These are phyloP conservation scores for Nicotiana knightiana DNA, from an alignment of 257 asterid genomes.

Conservation along the genomic window DNA sequence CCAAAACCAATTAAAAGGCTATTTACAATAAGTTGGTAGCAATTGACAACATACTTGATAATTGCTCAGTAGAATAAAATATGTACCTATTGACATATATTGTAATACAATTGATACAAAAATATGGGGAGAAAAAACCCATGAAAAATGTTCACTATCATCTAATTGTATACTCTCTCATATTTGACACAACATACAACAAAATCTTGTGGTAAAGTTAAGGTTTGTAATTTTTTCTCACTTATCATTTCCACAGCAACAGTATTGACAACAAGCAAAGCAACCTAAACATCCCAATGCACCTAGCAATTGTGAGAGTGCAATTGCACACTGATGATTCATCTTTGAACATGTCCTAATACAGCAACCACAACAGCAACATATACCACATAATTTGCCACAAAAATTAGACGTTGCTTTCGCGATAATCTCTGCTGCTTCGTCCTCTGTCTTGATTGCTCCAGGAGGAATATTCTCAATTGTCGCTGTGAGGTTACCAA, in stretches of 20 bases:
- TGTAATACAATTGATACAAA: background rate
- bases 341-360: slow-evolving; percentile 49
- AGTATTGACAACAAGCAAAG: slow-evolving; percentile 44
- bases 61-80: background rate
- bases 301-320: slow-evolving; percentile 54
- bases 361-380: slow-evolving; percentile 82
- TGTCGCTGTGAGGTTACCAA: slow-evolving; percentile 68
- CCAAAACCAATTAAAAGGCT: background rate
- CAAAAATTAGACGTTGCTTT: slow-evolving; percentile 67
- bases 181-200: slow-evolving; percentile 3
- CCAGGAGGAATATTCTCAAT: slow-evolving; percentile 65
- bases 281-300: slow-evolving; percentile 78
- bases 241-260: slow-evolving; percentile 46
- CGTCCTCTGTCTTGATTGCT: slow-evolving; percentile 24
- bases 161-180: background rate
- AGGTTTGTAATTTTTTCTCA: slow-evolving; percentile 9
- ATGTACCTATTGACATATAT: background rate
- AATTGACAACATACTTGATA: background rate
- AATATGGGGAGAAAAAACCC: background rate
- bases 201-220: background rate
- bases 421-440: slow-evolving; percentile 51
- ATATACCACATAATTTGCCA: slow-evolving; percentile 45
- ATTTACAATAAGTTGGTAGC: background rate
- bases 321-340: slow-evolving; percentile 68
- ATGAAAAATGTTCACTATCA: background rate